phyloP scores from a whole-genome alignment of 169 alveolate genomes.

The Perkinsus olseni region DNA sequence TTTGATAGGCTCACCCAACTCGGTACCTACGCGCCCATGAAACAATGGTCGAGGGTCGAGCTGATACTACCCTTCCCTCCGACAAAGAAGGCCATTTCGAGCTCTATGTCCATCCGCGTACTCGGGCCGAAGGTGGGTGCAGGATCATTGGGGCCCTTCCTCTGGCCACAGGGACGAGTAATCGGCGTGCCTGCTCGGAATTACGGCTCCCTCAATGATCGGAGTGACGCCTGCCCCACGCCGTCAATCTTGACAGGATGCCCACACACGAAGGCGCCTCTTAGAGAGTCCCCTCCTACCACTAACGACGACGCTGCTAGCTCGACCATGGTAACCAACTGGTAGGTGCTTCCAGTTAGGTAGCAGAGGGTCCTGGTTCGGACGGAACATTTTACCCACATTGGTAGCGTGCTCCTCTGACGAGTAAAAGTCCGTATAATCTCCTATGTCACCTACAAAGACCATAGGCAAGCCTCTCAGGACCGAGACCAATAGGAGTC shows the following conservation, averaged over 20 bases:
- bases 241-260: no score
- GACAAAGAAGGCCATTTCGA: slow-evolving; percentile 54
- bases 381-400: slow-evolving; percentile 56
- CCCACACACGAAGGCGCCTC: no score
- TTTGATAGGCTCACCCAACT: slow-evolving; percentile 44
- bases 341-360: slow-evolving; percentile 75
- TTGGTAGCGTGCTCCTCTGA: slow-evolving; percentile 65
- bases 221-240: no score
- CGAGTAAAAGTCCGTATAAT: slow-evolving; percentile 71
- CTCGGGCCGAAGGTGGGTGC: slow-evolving; percentile 48
- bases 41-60: no score
- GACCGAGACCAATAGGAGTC: neutral
- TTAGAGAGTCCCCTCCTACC: neutral
- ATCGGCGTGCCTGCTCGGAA: slow-evolving; percentile 33
- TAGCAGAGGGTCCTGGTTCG: slow-evolving; percentile 62
- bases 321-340: slow-evolving; percentile 77
- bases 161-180: slow-evolving; percentile 53
- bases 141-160: slow-evolving; percentile 46
- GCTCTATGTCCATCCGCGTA: slow-evolving; percentile 57
- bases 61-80: slow-evolving; percentile 44
- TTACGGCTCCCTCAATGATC: no score
- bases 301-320: slow-evolving; percentile 52
- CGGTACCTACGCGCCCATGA: neutral
- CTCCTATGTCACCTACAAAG: slow-evolving; percentile 47
- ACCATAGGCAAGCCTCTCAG: neutral